phyloP scores from a whole-genome alignment of 2,329 filamentous ascomycete species.

The Aspergillus sclerotialis region DNA sequence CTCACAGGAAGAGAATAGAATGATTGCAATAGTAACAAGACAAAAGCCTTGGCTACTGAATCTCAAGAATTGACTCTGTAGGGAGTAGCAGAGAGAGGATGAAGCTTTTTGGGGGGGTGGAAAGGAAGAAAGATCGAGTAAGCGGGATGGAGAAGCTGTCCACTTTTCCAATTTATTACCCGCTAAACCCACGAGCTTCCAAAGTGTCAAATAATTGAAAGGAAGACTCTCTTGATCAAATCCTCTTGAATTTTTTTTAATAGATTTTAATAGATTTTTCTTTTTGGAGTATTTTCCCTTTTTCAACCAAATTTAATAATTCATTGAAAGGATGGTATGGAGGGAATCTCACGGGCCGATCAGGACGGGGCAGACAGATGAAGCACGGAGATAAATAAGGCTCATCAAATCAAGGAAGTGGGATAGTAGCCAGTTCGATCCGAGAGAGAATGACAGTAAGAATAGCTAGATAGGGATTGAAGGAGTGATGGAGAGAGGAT shows the following conservation, averaged over 20 bases:
- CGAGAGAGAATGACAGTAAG: conserved; percentile 24
- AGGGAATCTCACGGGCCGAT: conserved; percentile 4
- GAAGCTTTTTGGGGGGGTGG: background rate
- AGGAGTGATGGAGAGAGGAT: conserved; percentile 36
- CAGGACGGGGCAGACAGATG: background rate
- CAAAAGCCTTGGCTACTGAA: background rate
- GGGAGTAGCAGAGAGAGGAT: background rate
- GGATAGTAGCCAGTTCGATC: no score
- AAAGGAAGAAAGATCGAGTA: background rate
- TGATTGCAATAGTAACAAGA: no score
- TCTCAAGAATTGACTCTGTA: background rate
- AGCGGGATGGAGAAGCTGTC: background rate
- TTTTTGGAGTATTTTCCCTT: no score
- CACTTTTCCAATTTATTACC: background rate
- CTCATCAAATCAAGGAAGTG: no score
- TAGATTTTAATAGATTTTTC: no score
- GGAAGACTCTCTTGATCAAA: conserved; percentile 1
- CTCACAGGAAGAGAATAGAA: no score
- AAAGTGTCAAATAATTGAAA: no score
- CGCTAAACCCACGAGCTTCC: conserved; percentile 6
- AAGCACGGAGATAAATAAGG: no score
- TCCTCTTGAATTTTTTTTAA: background rate
- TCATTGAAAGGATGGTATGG: conserved; percentile 1
- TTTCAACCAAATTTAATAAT: background rate
- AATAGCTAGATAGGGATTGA: conserved; percentile 29